A percentile compares a stretch with the other conserved stretches of the same genome.
phyloP scores from a whole-genome alignment of 257 asterid genomes.

The Solanum sejunctum region DNA sequence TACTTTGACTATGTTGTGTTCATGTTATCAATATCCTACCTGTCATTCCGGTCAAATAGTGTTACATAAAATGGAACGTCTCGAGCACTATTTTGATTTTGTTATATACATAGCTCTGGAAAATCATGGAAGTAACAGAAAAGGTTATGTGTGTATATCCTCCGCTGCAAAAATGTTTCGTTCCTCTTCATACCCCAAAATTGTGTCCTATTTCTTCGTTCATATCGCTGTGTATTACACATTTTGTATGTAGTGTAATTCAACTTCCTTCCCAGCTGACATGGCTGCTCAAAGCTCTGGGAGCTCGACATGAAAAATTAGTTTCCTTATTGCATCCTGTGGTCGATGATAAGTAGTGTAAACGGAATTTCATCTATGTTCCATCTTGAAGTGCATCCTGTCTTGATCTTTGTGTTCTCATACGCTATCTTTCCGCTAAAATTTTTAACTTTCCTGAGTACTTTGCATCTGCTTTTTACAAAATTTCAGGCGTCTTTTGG shows the following conservation, averaged over 20 bases:
- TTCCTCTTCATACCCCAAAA: not conserved
- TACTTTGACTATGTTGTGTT: not conserved
- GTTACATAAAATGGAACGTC: not conserved
- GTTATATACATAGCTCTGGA: not conserved
- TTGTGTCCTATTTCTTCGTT: not conserved
- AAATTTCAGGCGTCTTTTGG: constrained; percentile 59
- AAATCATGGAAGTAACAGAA: not conserved
- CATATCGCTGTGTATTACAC: not conserved
- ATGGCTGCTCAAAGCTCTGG: not conserved
- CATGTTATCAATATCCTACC: not conserved
- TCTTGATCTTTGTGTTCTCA: not conserved
- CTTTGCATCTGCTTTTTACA: not conserved
- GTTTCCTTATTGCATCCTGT: not conserved
- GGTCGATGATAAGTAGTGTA: not conserved
- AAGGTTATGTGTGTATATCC: not conserved
- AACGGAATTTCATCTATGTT: not conserved
- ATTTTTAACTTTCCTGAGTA: not conserved
- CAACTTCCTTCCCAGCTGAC: not conserved
- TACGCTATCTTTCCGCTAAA: not conserved
- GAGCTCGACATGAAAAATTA: not conserved
- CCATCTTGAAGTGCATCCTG: not conserved
- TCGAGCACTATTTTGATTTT: not conserved
- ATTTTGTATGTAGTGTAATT: not conserved
- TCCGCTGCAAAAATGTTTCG: not conserved
- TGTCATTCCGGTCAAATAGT: not conserved